Conservation (phyloP, 257 asterid genomes). For the Fraxinus quadrangulata region DNA sequence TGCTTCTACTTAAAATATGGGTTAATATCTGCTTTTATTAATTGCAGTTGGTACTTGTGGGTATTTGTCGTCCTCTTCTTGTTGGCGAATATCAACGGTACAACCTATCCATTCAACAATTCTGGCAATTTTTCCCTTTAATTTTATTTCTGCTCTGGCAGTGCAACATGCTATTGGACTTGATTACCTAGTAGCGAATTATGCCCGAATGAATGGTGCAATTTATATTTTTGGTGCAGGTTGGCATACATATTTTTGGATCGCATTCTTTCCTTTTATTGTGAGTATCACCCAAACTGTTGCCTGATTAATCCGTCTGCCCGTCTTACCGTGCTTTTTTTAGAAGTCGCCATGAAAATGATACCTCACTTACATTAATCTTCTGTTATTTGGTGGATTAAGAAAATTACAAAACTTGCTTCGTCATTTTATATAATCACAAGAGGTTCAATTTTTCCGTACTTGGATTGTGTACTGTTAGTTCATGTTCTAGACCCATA, state of each 20-base stretch:
- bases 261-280: constrained; percentile 74
- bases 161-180: not conserved
- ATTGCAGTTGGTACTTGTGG: constrained; percentile 98
- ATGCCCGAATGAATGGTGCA: not conserved
- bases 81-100: constrained; percentile 82
- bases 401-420: too few relatives aligned
- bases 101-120: not conserved
- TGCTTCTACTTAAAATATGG: constrained; percentile 9
- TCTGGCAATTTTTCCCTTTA: not conserved
- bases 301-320: not conserved
- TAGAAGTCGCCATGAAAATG: not conserved
- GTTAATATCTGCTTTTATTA: constrained; percentile 25
- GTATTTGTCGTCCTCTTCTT: constrained; percentile 78
- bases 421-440: too few relatives aligned
- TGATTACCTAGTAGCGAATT: not conserved
- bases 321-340: not conserved
- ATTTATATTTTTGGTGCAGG: constrained; percentile 49
- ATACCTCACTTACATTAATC: not conserved
- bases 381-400: not conserved
- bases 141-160: not conserved
- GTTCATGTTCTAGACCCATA: too few relatives aligned
- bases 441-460: too few relatives aligned
- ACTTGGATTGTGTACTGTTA: too few relatives aligned
- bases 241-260: constrained; percentile 99
- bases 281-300: constrained; percentile 50